phyloP scores from a whole-genome alignment of 768 basidiomycete species.

The Crepidotus variabilis region DNA sequence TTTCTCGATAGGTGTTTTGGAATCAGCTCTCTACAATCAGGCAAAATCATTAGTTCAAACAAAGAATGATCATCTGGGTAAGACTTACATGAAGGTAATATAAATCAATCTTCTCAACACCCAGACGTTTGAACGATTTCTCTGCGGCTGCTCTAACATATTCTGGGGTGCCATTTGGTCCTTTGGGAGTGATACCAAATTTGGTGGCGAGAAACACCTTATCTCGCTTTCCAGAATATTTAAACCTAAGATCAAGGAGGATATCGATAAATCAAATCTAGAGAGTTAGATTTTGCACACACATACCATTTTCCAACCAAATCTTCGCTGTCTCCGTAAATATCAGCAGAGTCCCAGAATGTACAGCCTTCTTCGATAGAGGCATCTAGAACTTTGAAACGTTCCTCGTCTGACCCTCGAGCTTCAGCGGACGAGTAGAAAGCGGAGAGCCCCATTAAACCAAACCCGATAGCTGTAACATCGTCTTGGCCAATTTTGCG shows the following conservation, averaged over 20 bases:
- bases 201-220: conserved; percentile 66
- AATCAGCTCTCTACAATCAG: conserved; percentile 30
- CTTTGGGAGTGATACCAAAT: conserved; percentile 19
- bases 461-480: conserved; percentile 57
- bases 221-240: conserved; percentile 43
- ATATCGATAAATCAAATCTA: neutral
- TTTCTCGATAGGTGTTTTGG: conserved; percentile 42
- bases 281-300: neutral
- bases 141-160: conserved; percentile 35
- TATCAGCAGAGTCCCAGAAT: conserved; percentile 46
- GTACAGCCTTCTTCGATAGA: conserved; percentile 38
- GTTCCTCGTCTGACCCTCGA: conserved; percentile 43
- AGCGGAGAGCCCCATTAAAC: conserved; percentile 53
- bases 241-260: conserved; percentile 32
- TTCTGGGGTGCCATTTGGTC: conserved; percentile 26
- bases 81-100: conserved; percentile 41
- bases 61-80: neutral
- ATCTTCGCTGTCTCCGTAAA: conserved; percentile 42
- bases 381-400: conserved; percentile 52
- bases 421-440: conserved; percentile 39
- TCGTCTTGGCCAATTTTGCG: neutral
- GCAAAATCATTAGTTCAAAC: neutral
- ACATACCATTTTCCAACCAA: conserved; percentile 39
- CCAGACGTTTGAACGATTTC: conserved; percentile 36
- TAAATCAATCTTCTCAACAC: conserved; percentile 39